These are phyloP conservation scores for Kurtzmaniella fragi DNA, from an alignment of 805 yeast species.

Conservation along the genomic window DNA sequence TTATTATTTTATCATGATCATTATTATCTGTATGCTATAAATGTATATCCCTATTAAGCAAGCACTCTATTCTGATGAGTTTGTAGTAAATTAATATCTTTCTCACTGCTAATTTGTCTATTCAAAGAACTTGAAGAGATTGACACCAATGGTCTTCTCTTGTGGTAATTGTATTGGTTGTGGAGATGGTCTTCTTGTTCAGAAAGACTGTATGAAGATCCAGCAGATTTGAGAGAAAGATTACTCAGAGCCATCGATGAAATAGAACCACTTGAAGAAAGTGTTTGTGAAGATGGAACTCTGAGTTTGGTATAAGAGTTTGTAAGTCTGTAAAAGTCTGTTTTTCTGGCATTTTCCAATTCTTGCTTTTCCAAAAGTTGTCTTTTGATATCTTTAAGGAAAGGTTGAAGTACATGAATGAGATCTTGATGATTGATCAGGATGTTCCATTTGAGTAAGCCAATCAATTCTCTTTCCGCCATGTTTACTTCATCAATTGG, in stretches of 20 bases:
- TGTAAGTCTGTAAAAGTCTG: conserved; percentile 27
- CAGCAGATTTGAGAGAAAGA: conserved; percentile 11
- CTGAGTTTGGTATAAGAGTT: conserved; percentile 11
- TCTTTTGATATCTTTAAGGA: conserved; percentile 67
- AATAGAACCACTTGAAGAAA: conserved; percentile 9
- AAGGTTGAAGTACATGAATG: conserved; percentile 62
- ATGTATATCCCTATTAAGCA: too few relatives aligned
- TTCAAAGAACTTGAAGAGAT: conserved; percentile 1
- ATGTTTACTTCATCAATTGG: conserved; percentile 76
- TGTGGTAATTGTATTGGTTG: conserved; percentile 1
- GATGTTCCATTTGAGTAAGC: conserved; percentile 81
- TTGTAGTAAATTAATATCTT: too few relatives aligned
- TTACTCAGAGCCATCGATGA: conserved; percentile 8
- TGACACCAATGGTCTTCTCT: conserved; percentile 3
- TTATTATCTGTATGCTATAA: too few relatives aligned
- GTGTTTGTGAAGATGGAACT: conserved; percentile 4
- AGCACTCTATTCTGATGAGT: too few relatives aligned
- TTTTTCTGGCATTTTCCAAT: conserved; percentile 21
- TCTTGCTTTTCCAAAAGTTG: conserved; percentile 28
- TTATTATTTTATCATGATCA: too few relatives aligned
- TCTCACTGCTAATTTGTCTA: background rate
- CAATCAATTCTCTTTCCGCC: conserved; percentile 83
- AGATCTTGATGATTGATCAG: conserved; percentile 68
- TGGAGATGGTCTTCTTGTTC: conserved; percentile 3
- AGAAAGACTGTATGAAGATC: conserved; percentile 8